phyloP scores from a whole-genome alignment of 345 rosid genomes.

The Euclidium syriacum region DNA sequence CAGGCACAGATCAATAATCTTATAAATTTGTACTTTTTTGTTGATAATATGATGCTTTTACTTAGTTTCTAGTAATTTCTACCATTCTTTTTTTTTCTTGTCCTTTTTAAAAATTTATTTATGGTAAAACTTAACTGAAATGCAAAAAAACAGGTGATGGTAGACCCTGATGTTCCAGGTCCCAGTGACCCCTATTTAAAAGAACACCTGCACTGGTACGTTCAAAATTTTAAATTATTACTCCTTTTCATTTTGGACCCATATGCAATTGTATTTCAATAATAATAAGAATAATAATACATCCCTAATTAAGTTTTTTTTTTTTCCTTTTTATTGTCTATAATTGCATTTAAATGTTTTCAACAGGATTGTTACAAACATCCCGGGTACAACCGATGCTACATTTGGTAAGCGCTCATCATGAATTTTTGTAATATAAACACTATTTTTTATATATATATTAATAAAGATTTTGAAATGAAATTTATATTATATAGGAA shows the following conservation, averaged over 20 bases:
- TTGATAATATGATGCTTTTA: not conserved
- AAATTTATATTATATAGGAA: conserved; percentile 42
- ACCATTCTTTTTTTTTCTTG: not conserved
- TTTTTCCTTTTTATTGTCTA: too few species aligned
- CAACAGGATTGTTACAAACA: conserved; percentile 54
- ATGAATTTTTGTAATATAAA: not conserved
- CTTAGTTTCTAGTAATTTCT: not conserved
- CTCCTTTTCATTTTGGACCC: not conserved
- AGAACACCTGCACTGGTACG: conserved; percentile 67
- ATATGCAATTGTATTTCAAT: conserved; percentile 8
- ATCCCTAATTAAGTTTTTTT: too few species aligned
- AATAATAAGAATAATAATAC: too few species aligned
- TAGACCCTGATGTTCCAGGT: conserved; percentile 72
- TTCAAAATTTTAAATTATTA: not conserved
- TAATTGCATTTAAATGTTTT: conserved; percentile 2
- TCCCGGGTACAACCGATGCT: conserved; percentile 65
- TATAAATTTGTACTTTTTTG: not conserved
- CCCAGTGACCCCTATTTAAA: conserved; percentile 62
- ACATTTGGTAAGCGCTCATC: conserved; percentile 49
- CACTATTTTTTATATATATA: not conserved
- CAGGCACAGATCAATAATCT: not conserved
- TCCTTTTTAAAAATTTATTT: not conserved
- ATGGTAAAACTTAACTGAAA: conserved; percentile 10
- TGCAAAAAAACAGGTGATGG: conserved; percentile 50
- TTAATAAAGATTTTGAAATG: not conserved